Conservation (phyloP, 2,329 filamentous ascomycete genomes). For the Trichoderma semiorbis region DNA sequence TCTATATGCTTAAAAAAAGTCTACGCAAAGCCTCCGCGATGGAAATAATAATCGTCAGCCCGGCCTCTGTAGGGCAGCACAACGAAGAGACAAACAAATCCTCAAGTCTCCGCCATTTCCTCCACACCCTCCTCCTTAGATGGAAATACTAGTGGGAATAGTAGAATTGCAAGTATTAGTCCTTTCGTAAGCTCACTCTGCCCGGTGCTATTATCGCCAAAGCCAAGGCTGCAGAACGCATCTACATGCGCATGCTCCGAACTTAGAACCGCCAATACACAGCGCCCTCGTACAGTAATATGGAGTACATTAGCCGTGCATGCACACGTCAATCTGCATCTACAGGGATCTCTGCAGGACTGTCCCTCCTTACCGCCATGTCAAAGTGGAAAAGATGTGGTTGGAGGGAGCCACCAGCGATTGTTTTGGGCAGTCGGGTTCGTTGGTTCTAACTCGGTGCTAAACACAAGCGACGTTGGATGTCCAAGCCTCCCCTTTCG, state of each 20-base stretch:
- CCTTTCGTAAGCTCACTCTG: background rate
- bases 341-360: conserved; percentile 5
- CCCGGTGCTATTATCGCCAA: background rate
- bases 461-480: conserved; percentile 3
- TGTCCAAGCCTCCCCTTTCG: background rate
- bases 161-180: background rate
- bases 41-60: background rate
- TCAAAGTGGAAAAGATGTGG: background rate
- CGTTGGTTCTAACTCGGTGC: background rate
- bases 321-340: conserved; percentile 15
- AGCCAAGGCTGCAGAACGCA: background rate
- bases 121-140: background rate
- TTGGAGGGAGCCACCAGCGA: background rate
- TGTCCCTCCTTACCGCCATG: conserved; percentile 10
- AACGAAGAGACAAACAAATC: background rate
- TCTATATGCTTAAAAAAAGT: background rate
- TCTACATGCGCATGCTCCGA: background rate
- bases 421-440: background rate
- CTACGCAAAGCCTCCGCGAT: background rate
- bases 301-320: conserved; percentile 10
- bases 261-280: background rate
- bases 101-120: background rate
- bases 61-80: background rate
- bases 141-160: background rate
- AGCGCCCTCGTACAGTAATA: background rate